These are phyloP conservation scores for Lactarius vividus DNA, from an alignment of 768 basidiomycete genomes.

Conservation along the genomic window DNA sequence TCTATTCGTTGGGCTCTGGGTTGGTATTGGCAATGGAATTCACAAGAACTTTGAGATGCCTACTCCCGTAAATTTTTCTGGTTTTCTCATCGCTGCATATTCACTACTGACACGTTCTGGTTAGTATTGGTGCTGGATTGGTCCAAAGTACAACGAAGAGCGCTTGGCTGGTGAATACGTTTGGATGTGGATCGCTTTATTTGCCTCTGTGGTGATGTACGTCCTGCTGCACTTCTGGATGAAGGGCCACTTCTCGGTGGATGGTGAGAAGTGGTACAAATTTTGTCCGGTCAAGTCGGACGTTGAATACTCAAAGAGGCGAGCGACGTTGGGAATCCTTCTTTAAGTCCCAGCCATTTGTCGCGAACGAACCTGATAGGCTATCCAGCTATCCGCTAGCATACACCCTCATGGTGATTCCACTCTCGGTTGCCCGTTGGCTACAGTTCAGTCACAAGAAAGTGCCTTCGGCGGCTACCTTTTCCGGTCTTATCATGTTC, in stretches of 20 bases:
- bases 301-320: slow-evolving; percentile 10
- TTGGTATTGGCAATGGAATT: slow-evolving; percentile 34
- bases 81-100: background rate
- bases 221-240: slow-evolving; percentile 38
- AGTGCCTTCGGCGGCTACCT: slow-evolving; percentile 35
- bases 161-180: slow-evolving; percentile 43
- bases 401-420: slow-evolving; percentile 40
- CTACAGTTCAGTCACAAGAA: slow-evolving; percentile 31
- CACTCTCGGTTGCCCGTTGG: slow-evolving; percentile 43
- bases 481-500: slow-evolving; percentile 36
- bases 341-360: slow-evolving; percentile 29
- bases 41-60: slow-evolving; percentile 34
- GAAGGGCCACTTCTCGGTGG: slow-evolving; percentile 35
- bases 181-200: slow-evolving; percentile 46
- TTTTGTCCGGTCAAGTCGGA: slow-evolving; percentile 28
- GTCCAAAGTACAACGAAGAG: slow-evolving; percentile 32
- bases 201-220: slow-evolving; percentile 37
- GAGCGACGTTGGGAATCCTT: slow-evolving; percentile 26
- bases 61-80: slow-evolving; percentile 33
- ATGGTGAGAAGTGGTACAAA: slow-evolving; percentile 37
- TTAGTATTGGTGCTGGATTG: slow-evolving; percentile 47
- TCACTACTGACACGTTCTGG: background rate
- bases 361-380: background rate
- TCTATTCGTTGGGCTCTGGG: slow-evolving; percentile 35
- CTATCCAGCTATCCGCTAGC: slow-evolving; percentile 38